These are phyloP conservation scores for Erythrobasidium hasegawianum DNA, from an alignment of 1,284 basidiomycete species.

Conservation along the genomic window DNA sequence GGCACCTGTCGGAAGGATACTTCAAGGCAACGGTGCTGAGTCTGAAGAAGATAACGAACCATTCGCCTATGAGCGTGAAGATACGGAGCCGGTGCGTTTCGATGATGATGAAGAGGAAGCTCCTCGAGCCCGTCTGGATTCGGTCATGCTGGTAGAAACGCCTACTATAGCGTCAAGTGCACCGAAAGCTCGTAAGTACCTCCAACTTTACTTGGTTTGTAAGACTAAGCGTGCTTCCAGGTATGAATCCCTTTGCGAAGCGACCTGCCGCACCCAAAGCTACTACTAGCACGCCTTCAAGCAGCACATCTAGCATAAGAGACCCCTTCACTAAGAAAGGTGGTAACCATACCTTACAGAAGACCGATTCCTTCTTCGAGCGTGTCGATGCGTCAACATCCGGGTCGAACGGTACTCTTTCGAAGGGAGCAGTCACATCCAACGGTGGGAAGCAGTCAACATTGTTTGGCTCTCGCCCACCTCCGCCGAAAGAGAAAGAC, in stretches of 20 bases:
- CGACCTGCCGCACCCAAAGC: constrained; percentile 24
- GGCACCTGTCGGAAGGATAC: background rate
- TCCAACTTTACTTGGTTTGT: constrained; percentile 10
- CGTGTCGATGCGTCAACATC: constrained; percentile 61
- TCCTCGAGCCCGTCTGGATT: background rate
- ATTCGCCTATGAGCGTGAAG: constrained; percentile 35
- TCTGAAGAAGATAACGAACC: constrained; percentile 26
- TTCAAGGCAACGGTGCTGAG: constrained; percentile 8
- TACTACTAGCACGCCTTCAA: constrained; percentile 27
- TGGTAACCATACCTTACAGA: constrained; percentile 71
- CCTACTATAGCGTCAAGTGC: constrained; percentile 33
- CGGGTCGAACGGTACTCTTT: constrained; percentile 40
- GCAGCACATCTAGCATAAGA: constrained; percentile 33
- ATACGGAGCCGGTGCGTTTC: background rate
- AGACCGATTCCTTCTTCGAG: constrained; percentile 93
- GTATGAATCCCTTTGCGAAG: constrained; percentile 43
- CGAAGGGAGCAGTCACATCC: constrained; percentile 49
- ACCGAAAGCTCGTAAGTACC: constrained; percentile 43
- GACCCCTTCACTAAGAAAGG: constrained; percentile 54
- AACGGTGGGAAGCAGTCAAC: constrained; percentile 61
- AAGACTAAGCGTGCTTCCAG: background rate
- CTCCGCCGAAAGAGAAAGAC: constrained; percentile 45
- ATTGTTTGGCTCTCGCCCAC: constrained; percentile 58
- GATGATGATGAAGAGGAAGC: constrained; percentile 9
- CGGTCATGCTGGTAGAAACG: constrained; percentile 9